Conservation (phyloP, 768 basidiomycete genomes). For the Favolaschia claudopus region DNA sequence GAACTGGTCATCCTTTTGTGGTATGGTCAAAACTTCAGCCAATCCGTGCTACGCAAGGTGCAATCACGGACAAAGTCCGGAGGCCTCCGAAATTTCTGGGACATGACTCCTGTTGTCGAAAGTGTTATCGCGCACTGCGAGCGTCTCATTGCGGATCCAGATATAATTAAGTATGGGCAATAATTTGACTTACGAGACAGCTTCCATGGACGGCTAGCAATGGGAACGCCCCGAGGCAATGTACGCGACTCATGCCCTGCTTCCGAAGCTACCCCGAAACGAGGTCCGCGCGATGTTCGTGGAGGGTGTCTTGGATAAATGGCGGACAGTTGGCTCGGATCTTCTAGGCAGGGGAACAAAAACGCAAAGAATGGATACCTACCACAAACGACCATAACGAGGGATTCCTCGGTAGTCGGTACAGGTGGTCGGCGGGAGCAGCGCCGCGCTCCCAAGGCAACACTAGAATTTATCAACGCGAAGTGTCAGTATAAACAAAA, state of each 20-base stretch:
- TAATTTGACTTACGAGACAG: background rate
- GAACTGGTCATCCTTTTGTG: conserved; percentile 23
- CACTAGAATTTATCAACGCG: conserved; percentile 5
- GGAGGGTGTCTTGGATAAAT: conserved; percentile 16
- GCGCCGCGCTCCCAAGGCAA: conserved; percentile 8
- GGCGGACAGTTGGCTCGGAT: conserved; percentile 16
- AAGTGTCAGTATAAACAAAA: conserved; percentile 15
- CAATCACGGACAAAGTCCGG: background rate
- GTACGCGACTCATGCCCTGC: background rate
- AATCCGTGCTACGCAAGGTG: background rate
- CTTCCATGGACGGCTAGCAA: conserved; percentile 2
- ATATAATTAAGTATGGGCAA: background rate
- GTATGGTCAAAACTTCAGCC: conserved; percentile 12
- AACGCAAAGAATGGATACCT: background rate
- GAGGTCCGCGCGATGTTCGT: conserved; percentile 5
- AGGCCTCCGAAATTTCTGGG: background rate
- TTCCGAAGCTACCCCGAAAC: background rate
- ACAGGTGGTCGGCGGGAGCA: background rate
- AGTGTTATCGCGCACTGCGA: background rate
- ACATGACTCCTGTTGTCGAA: background rate
- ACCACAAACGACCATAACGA: conserved; percentile 15
- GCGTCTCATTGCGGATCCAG: background rate
- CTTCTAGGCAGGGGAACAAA: conserved; percentile 2
- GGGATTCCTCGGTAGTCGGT: conserved; percentile 38
- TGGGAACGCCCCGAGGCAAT: conserved; percentile 18